Percentiles rank a stretch among this genome's conserved stretches.
Conservation (phyloP, 1,284 basidiomycete species). For the Pterula multifida region DNA sequence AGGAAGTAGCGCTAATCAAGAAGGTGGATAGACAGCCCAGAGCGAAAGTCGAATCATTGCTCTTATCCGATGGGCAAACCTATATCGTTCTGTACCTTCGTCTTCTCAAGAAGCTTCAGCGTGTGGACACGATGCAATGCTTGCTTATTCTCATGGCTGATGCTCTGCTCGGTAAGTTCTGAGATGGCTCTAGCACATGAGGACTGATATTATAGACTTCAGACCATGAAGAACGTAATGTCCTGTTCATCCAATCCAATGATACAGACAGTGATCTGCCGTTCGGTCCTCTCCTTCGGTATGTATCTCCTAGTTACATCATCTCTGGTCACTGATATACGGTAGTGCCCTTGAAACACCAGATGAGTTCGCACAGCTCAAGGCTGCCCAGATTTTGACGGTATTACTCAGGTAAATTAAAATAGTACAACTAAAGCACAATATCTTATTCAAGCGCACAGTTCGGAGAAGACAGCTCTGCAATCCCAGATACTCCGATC, state of each 20-base stretch:
- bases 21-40: conserved; percentile 75
- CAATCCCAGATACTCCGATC: conserved; percentile 49
- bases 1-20: conserved; percentile 88
- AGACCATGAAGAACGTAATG: conserved; percentile 75
- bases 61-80: conserved; percentile 67
- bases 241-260: conserved; percentile 51
- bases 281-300: conserved; percentile 79
- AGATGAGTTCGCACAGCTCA: conserved; percentile 91
- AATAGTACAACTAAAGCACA: not conserved
- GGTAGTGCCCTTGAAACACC: conserved; percentile 69
- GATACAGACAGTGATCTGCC: conserved; percentile 70
- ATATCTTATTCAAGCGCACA: conserved; percentile 15
- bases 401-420: conserved; percentile 68
- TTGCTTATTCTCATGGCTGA: conserved; percentile 88
- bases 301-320: conserved; percentile 7
- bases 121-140: conserved; percentile 90
- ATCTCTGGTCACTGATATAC: conserved; percentile 8
- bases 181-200: conserved; percentile 11
- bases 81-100: conserved; percentile 88
- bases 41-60: conserved; percentile 60
- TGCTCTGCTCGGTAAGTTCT: conserved; percentile 61
- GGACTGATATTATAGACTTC: conserved; percentile 2
- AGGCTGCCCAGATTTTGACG: conserved; percentile 80
- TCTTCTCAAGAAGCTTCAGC: conserved; percentile 84
- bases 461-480: conserved; percentile 42